These are phyloP conservation scores for Obelidium mucronatum DNA, from an alignment of 192 early-diverging fungal species.

Conservation along the genomic window DNA sequence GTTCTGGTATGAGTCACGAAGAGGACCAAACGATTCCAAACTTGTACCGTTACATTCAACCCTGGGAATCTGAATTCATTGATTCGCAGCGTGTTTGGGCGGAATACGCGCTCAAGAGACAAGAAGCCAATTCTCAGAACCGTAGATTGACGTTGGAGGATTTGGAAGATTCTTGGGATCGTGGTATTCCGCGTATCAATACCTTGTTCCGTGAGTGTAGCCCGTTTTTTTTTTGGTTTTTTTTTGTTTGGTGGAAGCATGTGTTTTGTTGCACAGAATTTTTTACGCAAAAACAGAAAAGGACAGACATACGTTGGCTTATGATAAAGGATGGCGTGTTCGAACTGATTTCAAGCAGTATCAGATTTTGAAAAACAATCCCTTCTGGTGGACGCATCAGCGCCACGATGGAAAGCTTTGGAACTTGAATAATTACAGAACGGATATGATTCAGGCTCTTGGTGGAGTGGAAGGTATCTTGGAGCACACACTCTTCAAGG, in stretches of 20 bases:
- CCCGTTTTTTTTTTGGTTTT: background rate
- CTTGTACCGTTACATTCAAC: constrained; percentile 96
- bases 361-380: constrained; percentile 93
- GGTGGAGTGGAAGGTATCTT: constrained; percentile 99
- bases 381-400: constrained; percentile 93
- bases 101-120: constrained; percentile 96
- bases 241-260: background rate
- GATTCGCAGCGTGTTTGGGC: constrained; percentile 99
- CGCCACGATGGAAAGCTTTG: constrained; percentile 90
- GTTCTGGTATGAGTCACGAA: constrained; percentile 97
- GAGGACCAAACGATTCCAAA: constrained; percentile 98
- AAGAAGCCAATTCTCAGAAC: constrained; percentile 96
- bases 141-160: constrained; percentile 98
- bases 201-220: constrained; percentile 80
- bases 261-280: background rate
- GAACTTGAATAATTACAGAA: constrained; percentile 97
- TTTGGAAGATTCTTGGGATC: constrained; percentile 98
- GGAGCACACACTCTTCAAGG: constrained; percentile 98
- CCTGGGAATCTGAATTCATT: constrained; percentile 99
- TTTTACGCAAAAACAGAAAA: constrained; percentile 56
- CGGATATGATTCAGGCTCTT: constrained; percentile 98
- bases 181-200: constrained; percentile 98
- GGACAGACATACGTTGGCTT: constrained; percentile 98
- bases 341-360: constrained; percentile 98
- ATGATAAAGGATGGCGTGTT: constrained; percentile 99